Percentiles rank a stretch among this genome's conserved stretches.
Conservation (phyloP, 139 green algal genomes). For the Micromonas commoda region DNA sequence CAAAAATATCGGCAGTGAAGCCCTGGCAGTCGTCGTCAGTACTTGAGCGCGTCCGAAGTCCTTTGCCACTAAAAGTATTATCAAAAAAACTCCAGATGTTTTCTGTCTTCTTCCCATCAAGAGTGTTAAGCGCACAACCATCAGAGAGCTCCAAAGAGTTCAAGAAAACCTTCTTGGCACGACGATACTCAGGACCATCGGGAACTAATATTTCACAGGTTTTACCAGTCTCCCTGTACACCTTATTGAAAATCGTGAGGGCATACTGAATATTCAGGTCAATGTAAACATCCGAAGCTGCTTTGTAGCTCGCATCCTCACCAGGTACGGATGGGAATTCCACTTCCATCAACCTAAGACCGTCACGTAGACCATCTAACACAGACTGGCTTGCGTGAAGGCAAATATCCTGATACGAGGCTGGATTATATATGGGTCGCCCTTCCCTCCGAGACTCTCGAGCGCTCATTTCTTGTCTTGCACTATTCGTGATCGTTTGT, state of each 20-base stretch:
- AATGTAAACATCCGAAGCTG: conserved; percentile 37
- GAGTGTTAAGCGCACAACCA: neutral
- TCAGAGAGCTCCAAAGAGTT: conserved; percentile 21
- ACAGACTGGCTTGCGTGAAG: conserved; percentile 2
- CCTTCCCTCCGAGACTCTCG: neutral
- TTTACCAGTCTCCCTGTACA: conserved; percentile 25
- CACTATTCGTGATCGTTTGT: no score
- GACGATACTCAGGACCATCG: conserved; percentile 26
- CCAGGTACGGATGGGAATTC: conserved; percentile 19
- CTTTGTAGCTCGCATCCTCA: conserved; percentile 27
- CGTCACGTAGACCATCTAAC: conserved; percentile 1
- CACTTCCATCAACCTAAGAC: conserved; percentile 13
- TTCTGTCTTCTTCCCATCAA: conserved; percentile 18
- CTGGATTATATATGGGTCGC: neutral
- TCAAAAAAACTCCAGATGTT: neutral
- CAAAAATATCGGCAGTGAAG: conserved; percentile 67
- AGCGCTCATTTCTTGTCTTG: no score
- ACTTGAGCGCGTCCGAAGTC: neutral
- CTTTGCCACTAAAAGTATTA: neutral
- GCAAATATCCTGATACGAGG: conserved; percentile 17
- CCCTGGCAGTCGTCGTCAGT: neutral
- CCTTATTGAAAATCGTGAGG: conserved; percentile 13
- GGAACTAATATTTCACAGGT: conserved; percentile 23
- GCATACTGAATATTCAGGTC: conserved; percentile 45
- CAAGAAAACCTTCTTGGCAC: conserved; percentile 26